These are phyloP conservation scores for Helotiales sp. DNA, from an alignment of 2,329 filamentous ascomycete genomes.

Conservation along the genomic window DNA sequence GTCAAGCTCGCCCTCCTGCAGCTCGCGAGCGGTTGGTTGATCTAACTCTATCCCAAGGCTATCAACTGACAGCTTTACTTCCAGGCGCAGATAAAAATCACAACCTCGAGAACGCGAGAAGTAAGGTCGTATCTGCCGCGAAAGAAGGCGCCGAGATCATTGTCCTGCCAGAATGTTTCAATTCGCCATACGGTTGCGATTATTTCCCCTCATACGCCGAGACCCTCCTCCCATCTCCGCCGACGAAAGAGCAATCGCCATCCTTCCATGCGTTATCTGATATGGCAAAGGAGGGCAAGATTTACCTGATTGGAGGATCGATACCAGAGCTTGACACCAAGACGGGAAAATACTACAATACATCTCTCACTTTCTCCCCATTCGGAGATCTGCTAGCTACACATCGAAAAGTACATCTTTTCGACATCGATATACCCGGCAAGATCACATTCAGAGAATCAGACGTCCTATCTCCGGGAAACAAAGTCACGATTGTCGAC, in stretches of 20 bases:
- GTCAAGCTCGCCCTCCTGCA: constrained; percentile 82
- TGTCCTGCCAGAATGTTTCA: constrained; percentile 97
- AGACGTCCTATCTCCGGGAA: constrained; percentile 82
- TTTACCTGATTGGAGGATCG: constrained; percentile 86
- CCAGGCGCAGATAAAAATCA: constrained; percentile 74
- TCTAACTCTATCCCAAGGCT: constrained; percentile 18
- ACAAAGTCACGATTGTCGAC: constrained; percentile 82
- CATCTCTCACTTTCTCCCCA: constrained; percentile 79
- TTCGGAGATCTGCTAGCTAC: constrained; percentile 77
- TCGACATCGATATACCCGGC: constrained; percentile 96
- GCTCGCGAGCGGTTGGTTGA: constrained; percentile 64
- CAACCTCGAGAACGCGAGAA: constrained; percentile 80
- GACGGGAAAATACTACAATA: constrained; percentile 81
- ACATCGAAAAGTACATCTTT: constrained; percentile 93
- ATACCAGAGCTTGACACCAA: constrained; percentile 77
- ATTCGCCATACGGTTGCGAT: constrained; percentile 90
- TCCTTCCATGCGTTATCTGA: constrained; percentile 81
- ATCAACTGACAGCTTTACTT: constrained; percentile 26
- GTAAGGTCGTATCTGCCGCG: constrained; percentile 81
- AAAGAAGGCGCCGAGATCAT: constrained; percentile 77
- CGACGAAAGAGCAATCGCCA: constrained; percentile 68
- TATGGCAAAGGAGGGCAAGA: constrained; percentile 75
- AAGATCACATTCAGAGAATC: constrained; percentile 91
- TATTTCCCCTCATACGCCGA: constrained; percentile 94
- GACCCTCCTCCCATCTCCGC: constrained; percentile 76